Evolutionary conservation across 352 stramenopile species (phyloP), one percentile per base, ranked within the genome.

Genomic region (Pilasporangium apinafurcum): DNA sequence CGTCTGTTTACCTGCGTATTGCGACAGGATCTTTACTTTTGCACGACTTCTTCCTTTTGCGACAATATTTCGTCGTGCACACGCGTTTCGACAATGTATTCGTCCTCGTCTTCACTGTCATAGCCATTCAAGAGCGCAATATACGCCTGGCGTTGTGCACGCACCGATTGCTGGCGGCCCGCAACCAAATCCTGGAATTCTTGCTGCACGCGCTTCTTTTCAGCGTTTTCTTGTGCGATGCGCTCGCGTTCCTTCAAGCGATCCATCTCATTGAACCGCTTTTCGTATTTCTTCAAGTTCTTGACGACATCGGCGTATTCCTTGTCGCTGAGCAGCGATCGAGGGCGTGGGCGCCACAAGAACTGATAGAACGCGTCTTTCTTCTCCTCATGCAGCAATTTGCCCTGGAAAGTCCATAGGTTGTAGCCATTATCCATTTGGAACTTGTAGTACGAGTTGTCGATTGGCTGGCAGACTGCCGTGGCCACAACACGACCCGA

Each of bases 381-480:
- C 51, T 95, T 96, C 59, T 96, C 79, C 56, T 98, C 90, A 30
- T 83, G 68, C 1, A 98, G 65, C 51, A 96, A 78, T 58, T 95
- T 96, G 18, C 96, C 96, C 72, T 99, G 96, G 83, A 99, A 99
- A 30, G 84, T 96, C 94, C 94, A 98, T 17, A 98, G 61, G 48
- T 93, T 97, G 75, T 96, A 99, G 39, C 96, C 97, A 54, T 99
- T 99, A 80, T 99, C 97, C 89, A 99, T 98, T 43, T 95, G 89
- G 69, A 97, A 97, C 71, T 98, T 98, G 75, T 97, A 97, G 69
- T 93, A 91, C 64, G 78, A 86, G 62, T 91, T 92, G 52, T 96
- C 91, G 32, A 98, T 81, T 9, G 94, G 90, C 65, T 99, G 96
- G 42, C 88, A 97, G 37, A 99, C 96, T 16, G 89, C 86, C 33